Evolutionary conservation across 768 basidiomycete species (phyloP), one percentile per base, ranked within the genome.

Genomic region (Pisolithus albus): DNA sequence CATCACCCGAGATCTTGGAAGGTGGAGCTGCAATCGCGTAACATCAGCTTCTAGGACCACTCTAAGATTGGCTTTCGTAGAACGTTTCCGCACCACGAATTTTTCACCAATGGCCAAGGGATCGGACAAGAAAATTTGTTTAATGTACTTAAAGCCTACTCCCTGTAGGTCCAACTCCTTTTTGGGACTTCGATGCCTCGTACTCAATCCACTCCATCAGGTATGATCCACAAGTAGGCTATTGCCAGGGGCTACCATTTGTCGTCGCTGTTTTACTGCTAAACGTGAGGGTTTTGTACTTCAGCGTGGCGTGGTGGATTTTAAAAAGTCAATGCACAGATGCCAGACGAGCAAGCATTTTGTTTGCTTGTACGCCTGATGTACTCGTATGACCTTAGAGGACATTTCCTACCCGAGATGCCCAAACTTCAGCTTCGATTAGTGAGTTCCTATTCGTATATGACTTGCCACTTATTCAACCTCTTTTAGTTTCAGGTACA

Each of bases 261-360:
- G 84, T 99, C 46, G 96, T 92, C 4, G 96, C 96, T 0, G 88
- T 95, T 39, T 70, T 99, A 21, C 70, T 99, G 23, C 74, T 99
- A 43, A 95, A 97, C 63, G 95, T 94, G 71, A 60, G 80, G 38
- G 39, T 24, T 16, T 46, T 15, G n/a, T 23, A 9, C 1, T 10
- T 42, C 48, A 46, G 21, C 19, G 39, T 2, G 23, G 13, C 18
- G 4, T 15, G n/a, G 23, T 16, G n/a, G 21, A 4, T 39, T 30
- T 43, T 47, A 5, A 34, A 9, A 36, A 26, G 36, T 34, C 11
- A 51, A 18, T 21, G 24, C 36, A 15, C 54, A 98, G 95, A 99
- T 99, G 96, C 96, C 96, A 21, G 96, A 98, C 56, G 96, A 99
- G 72, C 95, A 98, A 70, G 95, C 95, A 0, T 99, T 99, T 68